These are phyloP conservation scores for Boletus tylopilopsis DNA, from an alignment of 768 basidiomycete genomes.

Conservation along the genomic window DNA sequence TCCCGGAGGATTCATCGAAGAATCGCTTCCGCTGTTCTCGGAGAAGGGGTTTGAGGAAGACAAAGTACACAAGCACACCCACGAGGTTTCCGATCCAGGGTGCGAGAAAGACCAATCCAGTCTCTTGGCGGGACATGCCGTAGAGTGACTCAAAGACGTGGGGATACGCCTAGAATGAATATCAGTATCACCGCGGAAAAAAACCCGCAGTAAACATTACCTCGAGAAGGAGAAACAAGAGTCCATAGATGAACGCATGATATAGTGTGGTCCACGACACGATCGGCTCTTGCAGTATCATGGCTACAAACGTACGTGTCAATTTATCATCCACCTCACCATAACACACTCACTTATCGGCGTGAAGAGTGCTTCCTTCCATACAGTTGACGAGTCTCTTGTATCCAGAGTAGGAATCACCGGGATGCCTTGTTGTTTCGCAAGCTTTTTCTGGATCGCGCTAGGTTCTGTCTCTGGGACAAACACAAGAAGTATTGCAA, in stretches of 20 bases:
- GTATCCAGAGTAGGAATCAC: neutral
- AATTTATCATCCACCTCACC: neutral
- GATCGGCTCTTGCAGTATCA: conserved; percentile 25
- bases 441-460: conserved; percentile 17
- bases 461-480: conserved; percentile 27
- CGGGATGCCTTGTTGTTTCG: conserved; percentile 6
- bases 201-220: neutral
- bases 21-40: conserved; percentile 16
- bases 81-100: conserved; percentile 26
- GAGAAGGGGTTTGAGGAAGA: conserved; percentile 21
- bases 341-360: conserved; percentile 22
- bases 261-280: conserved; percentile 26
- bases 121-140: conserved; percentile 23
- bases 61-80: conserved; percentile 25
- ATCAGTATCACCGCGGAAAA: neutral
- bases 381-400: conserved; percentile 3
- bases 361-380: conserved; percentile 21
- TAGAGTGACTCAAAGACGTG: conserved; percentile 19
- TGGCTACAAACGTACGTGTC: conserved; percentile 12
- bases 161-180: conserved; percentile 18
- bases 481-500: conserved; percentile 11
- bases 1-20: conserved; percentile 17
- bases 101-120: conserved; percentile 22
- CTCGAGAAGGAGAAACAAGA: conserved; percentile 29
- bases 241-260: conserved; percentile 27